A percentile compares a stretch with the other conserved stretches of the same genome.
phyloP scores from a whole-genome alignment of 1,284 basidiomycete genomes.

The Sanghuangporus baumii region DNA sequence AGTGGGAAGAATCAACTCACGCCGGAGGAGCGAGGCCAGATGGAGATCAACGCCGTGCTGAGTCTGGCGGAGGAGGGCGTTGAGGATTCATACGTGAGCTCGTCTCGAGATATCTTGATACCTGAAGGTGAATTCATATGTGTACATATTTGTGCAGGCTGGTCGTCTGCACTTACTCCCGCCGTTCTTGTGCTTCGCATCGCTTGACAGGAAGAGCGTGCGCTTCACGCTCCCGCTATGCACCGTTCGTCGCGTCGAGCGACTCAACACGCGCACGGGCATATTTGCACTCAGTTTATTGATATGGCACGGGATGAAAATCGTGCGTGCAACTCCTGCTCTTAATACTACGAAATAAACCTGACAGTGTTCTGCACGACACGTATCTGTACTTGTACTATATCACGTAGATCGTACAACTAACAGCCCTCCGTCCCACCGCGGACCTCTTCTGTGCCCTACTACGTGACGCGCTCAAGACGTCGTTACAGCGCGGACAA shows the following conservation, averaged over 20 bases:
- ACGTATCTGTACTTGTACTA: background rate
- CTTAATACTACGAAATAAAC: background rate
- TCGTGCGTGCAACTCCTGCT: constrained; percentile 49
- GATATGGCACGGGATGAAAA: constrained; percentile 96
- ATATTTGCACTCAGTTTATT: constrained; percentile 92
- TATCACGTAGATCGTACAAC: constrained; percentile 75
- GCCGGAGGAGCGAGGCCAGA: constrained; percentile 40
- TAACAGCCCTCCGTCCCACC: constrained; percentile 92
- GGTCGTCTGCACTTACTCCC: constrained; percentile 88
- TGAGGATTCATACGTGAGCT: constrained; percentile 90
- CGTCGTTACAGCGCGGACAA: constrained; percentile 77
- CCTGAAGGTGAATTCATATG: background rate
- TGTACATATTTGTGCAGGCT: constrained; percentile 45
- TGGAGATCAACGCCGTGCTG: constrained; percentile 90
- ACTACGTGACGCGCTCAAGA: constrained; percentile 86
- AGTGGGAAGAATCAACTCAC: constrained; percentile 24
- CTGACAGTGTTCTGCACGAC: background rate
- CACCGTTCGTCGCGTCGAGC: constrained; percentile 92
- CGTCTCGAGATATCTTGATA: background rate
- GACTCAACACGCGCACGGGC: constrained; percentile 85
- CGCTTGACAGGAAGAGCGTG: constrained; percentile 88
- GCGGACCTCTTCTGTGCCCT: constrained; percentile 93
- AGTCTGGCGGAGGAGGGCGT: constrained; percentile 73
- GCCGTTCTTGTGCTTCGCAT: constrained; percentile 89
- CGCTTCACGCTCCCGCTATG: constrained; percentile 90